Evolutionary conservation across 2,329 filamentous ascomycete species (phyloP).

Genomic region (Phyllosticta ampelicida): DNA sequence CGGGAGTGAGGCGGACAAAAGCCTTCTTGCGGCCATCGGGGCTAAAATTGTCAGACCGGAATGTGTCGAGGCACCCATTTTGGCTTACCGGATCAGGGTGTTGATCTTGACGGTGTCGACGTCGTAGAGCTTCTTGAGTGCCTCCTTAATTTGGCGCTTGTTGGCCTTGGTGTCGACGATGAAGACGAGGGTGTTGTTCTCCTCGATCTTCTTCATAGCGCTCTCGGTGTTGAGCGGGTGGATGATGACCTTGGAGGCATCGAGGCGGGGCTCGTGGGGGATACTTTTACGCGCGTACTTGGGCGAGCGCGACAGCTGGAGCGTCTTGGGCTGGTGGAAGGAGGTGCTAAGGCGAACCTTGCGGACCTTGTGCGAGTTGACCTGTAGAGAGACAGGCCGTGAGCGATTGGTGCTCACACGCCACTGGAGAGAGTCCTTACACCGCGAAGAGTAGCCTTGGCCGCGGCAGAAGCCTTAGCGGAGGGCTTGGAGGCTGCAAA

Average conservation of each 20-base stretch:
- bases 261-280: slow-evolving; percentile 78
- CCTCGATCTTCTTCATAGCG: slow-evolving; percentile 99
- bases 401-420: slow-evolving; percentile 43
- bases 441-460: slow-evolving; percentile 92
- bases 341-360: slow-evolving; percentile 81
- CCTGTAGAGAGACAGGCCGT: slow-evolving; percentile 44
- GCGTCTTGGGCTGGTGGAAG: slow-evolving; percentile 97
- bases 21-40: slow-evolving; percentile 99
- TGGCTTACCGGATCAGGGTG: slow-evolving; percentile 82
- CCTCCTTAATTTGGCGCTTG: slow-evolving; percentile 98
- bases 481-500: slow-evolving; percentile 49
- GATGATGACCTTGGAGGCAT: slow-evolving; percentile 95
- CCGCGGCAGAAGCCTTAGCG: slow-evolving; percentile 76
- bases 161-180: slow-evolving; percentile 86
- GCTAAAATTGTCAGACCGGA: slow-evolving; percentile 34
- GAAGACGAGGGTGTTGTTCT: slow-evolving; percentile 99
- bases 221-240: slow-evolving; percentile 99
- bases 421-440: slow-evolving; percentile 40
- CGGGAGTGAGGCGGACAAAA: slow-evolving; percentile 85
- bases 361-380: slow-evolving; percentile 72
- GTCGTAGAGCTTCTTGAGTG: slow-evolving; percentile 98
- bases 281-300: slow-evolving; percentile 97
- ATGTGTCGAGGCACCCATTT: neutral
- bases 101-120: slow-evolving; percentile 99
- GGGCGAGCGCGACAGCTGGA: slow-evolving; percentile 77